Conservation (phyloP, 176 grass and related monocot species). For the Secale cereale region DNA sequence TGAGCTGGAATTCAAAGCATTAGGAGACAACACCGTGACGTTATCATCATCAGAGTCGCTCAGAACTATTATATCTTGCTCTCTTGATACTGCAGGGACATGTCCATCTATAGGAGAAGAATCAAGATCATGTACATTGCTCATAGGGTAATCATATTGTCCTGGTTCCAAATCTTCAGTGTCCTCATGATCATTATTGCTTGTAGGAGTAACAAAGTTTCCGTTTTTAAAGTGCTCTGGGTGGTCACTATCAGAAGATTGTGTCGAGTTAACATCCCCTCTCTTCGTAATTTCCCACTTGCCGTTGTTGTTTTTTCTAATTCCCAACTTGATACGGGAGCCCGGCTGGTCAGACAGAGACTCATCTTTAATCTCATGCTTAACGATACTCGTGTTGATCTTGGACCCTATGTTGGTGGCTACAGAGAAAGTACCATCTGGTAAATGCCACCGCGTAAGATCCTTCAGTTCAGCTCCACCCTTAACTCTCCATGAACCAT, state of each 20-base stretch:
- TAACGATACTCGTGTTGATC: slow-evolving; percentile 17
- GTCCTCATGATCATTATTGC: slow-evolving; percentile 23
- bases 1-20: slow-evolving; percentile 28
- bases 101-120: slow-evolving; percentile 38
- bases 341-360: slow-evolving; percentile 16
- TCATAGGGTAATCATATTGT: slow-evolving; percentile 12
- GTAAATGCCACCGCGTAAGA: slow-evolving; percentile 79
- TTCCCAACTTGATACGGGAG: slow-evolving; percentile 49
- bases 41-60: slow-evolving; percentile 96
- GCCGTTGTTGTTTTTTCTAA: slow-evolving; percentile 42
- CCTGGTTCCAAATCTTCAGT: slow-evolving; percentile 25
- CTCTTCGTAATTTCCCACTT: slow-evolving; percentile 43
- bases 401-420: slow-evolving; percentile 23
- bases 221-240: slow-evolving; percentile 25
- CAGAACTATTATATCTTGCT: slow-evolving; percentile 68
- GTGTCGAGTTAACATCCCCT: slow-evolving; percentile 13
- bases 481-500: slow-evolving; percentile 88
- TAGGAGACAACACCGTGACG: slow-evolving; percentile 46
- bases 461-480: slow-evolving; percentile 48
- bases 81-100: slow-evolving; percentile 26
- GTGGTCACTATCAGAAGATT: slow-evolving; percentile 25
- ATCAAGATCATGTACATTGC: slow-evolving; percentile 40
- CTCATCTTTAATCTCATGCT: slow-evolving; percentile 51
- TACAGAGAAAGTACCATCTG: slow-evolving; percentile 62
- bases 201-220: slow-evolving; percentile 14